Percentiles rank a stretch among this genome's conserved stretches.
Evolutionary conservation across 2,329 filamentous ascomycete species (phyloP).

Genomic region (Epicoccum sorghinum): DNA sequence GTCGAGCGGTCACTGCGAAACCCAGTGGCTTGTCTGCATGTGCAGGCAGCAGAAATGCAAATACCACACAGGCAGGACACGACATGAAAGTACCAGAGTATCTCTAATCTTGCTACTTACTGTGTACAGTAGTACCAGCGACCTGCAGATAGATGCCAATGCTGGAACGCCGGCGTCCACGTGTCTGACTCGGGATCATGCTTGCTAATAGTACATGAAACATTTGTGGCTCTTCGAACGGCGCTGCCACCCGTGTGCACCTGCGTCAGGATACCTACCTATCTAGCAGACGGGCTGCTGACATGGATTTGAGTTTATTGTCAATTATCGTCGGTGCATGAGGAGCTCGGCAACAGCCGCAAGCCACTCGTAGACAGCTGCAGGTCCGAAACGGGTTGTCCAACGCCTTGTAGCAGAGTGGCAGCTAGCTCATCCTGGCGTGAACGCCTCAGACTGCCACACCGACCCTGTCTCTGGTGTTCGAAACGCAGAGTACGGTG

Average conservation of each 20-base stretch:
- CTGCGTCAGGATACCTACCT: slow-evolving; percentile 6
- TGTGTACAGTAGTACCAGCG: neutral
- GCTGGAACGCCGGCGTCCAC: slow-evolving; percentile 11
- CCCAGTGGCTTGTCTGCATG: slow-evolving; percentile 8
- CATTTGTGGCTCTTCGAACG: slow-evolving; percentile 3
- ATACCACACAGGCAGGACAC: neutral
- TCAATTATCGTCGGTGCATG: slow-evolving; percentile 13
- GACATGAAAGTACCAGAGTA: neutral
- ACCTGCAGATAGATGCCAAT: slow-evolving; percentile 3
- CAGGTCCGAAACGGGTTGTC: too few species aligned
- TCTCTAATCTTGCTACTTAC: neutral
- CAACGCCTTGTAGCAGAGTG: too few species aligned
- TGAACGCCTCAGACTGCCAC: neutral
- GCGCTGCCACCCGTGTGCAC: slow-evolving; percentile 8
- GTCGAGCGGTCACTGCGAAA: slow-evolving; percentile 19
- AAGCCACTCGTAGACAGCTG: neutral
- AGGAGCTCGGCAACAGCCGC: slow-evolving; percentile 7
- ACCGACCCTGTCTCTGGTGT: too few species aligned
- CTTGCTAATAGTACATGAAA: slow-evolving; percentile 13
- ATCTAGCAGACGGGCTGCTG: neutral
- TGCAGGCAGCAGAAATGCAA: neutral
- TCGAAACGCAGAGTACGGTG: too few species aligned
- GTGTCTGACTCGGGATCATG: slow-evolving; percentile 17
- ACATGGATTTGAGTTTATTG: slow-evolving; percentile 6
- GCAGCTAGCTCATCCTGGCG: neutral